These are phyloP conservation scores for Hypoxylon sp. DNA, from an alignment of 2,329 filamentous ascomycete species.

Conservation along the genomic window DNA sequence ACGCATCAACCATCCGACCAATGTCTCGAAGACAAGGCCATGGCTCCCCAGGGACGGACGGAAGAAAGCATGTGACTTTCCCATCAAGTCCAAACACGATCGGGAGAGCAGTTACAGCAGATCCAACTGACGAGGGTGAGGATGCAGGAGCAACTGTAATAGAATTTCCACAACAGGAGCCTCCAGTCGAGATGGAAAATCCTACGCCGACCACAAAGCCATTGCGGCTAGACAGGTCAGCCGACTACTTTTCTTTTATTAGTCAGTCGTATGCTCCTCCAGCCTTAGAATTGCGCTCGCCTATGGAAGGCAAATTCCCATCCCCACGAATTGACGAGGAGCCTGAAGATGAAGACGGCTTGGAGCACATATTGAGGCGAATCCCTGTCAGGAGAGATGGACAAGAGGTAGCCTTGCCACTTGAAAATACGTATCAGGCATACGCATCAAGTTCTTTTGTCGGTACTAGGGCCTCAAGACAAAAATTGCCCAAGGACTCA, in stretches of 20 bases:
- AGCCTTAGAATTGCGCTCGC: slow-evolving; percentile 41
- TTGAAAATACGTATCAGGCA: slow-evolving; percentile 15
- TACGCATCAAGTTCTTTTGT: slow-evolving; percentile 14
- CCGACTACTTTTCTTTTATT: slow-evolving; percentile 46
- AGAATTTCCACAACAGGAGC: slow-evolving; percentile 3
- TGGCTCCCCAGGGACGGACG: slow-evolving; percentile 18
- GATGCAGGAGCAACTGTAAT: not conserved
- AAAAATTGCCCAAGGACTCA: slow-evolving; percentile 37
- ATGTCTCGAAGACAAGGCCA: slow-evolving; percentile 32
- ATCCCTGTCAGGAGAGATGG: slow-evolving; percentile 16
- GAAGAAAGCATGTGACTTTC: slow-evolving; percentile 26
- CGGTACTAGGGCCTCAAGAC: slow-evolving; percentile 12
- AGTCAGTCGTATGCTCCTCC: slow-evolving; percentile 45
- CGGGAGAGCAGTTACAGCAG: slow-evolving; percentile 29
- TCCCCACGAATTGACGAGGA: slow-evolving; percentile 37
- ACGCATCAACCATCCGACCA: slow-evolving; percentile 42
- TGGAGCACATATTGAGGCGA: slow-evolving; percentile 29
- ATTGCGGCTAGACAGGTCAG: slow-evolving; percentile 34
- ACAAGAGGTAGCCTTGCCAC: slow-evolving; percentile 10
- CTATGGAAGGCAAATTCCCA: slow-evolving; percentile 31
- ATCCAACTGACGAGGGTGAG: slow-evolving; percentile 4
- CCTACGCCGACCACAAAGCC: slow-evolving; percentile 14
- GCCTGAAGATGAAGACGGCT: slow-evolving; percentile 32
- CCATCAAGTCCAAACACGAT: slow-evolving; percentile 26
- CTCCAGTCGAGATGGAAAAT: slow-evolving; percentile 1